A percentile compares a stretch with the other conserved stretches of the same genome.
phyloP scores from a whole-genome alignment of 83 land plant species.

The Larix sibirica region DNA sequence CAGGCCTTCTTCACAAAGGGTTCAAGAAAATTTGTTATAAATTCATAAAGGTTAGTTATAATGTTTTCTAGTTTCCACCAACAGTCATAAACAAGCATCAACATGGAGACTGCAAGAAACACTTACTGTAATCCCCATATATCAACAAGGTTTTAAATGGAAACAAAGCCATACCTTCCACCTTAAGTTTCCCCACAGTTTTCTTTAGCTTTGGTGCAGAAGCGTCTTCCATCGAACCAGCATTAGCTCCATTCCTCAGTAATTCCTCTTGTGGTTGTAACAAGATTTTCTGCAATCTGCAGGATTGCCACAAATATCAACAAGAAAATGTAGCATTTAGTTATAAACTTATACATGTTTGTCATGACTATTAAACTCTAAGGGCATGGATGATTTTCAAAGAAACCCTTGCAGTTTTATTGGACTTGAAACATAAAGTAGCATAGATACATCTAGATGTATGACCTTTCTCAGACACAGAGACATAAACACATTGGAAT shows the following conservation, averaged over 20 bases:
- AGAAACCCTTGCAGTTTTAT: not conserved
- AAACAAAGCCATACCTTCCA: conserved; percentile 63
- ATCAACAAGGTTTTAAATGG: not conserved
- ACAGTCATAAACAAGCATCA: not conserved
- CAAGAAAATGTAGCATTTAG: not conserved
- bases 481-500: not conserved
- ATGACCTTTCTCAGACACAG: not conserved
- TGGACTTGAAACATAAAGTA: not conserved
- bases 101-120: not conserved
- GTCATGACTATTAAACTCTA: not conserved
- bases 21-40: no score
- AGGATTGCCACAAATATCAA: not conserved
- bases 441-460: no score
- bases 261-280: conserved; percentile 57
- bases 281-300: conserved; percentile 65
- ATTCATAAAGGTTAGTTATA: no score
- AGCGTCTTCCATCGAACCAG: conserved; percentile 25
- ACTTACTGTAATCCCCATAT: not conserved
- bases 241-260: conserved; percentile 21
- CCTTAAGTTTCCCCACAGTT: conserved; percentile 61
- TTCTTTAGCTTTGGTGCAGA: conserved; percentile 41
- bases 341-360: not conserved
- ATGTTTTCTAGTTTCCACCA: no score
- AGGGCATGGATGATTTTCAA: not conserved
- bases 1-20: not conserved